A percentile compares a stretch with the other conserved stretches of the same genome.
Evolutionary conservation across 768 basidiomycete species (phyloP).

Genomic region (Termitomyces sp.): DNA sequence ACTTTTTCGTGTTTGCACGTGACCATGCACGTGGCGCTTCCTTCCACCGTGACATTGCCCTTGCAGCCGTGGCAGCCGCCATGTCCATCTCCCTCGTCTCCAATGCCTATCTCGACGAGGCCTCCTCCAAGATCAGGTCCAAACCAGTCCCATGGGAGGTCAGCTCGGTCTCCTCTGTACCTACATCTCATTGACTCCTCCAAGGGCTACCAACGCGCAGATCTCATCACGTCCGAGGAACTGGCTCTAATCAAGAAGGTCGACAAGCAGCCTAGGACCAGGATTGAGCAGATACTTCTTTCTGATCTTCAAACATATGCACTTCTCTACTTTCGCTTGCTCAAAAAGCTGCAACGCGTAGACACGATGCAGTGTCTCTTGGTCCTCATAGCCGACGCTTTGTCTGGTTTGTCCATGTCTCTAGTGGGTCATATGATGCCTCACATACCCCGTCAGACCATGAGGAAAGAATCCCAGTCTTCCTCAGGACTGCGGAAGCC

Average conservation of each 20-base stretch:
- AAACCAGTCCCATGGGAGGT: slow-evolving; percentile 99
- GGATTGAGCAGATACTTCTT: slow-evolving; percentile 73
- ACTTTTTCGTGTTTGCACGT: slow-evolving; percentile 13
- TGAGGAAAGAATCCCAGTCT: slow-evolving; percentile 81
- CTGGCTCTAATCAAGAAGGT: slow-evolving; percentile 86
- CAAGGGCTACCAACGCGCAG: slow-evolving; percentile 94
- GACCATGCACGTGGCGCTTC: slow-evolving; percentile 10
- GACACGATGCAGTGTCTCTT: slow-evolving; percentile 89
- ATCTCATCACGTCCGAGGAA: slow-evolving; percentile 85
- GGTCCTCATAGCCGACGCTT: slow-evolving; percentile 85
- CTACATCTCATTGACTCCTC: slow-evolving; percentile 16
- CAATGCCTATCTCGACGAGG: slow-evolving; percentile 83
- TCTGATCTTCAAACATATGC: slow-evolving; percentile 86
- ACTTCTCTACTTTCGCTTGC: slow-evolving; percentile 82
- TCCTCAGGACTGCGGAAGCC: slow-evolving; percentile 56
- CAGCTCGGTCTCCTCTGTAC: slow-evolving; percentile 13
- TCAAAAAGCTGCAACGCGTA: slow-evolving; percentile 79
- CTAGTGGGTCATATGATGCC: neutral
- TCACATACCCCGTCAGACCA: slow-evolving; percentile 54
- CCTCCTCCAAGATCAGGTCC: slow-evolving; percentile 80
- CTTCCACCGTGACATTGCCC: too few relatives aligned
- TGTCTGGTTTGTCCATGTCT: slow-evolving; percentile 54
- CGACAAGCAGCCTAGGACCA: slow-evolving; percentile 73
- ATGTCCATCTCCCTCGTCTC: slow-evolving; percentile 81
- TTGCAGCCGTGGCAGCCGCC: slow-evolving; percentile 13